Percentiles rank a stretch among this genome's conserved stretches.
These are phyloP conservation scores for Aspergillus haitiensis DNA, from an alignment of 495 filamentous ascomycete species.

Conservation along the genomic window DNA sequence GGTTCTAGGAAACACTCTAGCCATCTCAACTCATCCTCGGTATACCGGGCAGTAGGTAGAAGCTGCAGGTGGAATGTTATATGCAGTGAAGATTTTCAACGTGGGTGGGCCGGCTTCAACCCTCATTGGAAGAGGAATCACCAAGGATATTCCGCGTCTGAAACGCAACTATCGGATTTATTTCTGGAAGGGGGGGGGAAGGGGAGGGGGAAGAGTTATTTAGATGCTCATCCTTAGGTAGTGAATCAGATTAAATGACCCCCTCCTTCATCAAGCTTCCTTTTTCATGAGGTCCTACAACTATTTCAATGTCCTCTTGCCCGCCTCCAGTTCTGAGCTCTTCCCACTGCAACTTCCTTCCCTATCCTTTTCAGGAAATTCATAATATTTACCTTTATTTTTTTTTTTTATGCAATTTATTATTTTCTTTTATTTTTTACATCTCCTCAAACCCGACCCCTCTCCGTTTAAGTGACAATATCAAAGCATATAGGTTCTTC, in stretches of 20 bases:
- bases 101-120: slow-evolving; percentile 2
- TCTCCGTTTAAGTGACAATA: too few species aligned
- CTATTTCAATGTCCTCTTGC: slow-evolving; percentile 13
- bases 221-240: too few species aligned
- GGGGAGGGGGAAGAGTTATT: too few species aligned
- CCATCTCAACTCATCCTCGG: neutral
- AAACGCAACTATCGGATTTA: neutral
- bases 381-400: neutral
- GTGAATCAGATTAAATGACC: too few species aligned
- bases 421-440: too few species aligned
- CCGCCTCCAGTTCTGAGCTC: neutral
- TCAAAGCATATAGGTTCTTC: too few species aligned
- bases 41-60: slow-evolving; percentile 7
- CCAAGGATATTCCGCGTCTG: too few species aligned
- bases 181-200: too few species aligned
- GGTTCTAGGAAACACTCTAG: neutral
- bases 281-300: neutral
- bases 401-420: neutral
- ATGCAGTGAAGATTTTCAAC: neutral
- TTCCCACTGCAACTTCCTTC: slow-evolving; percentile 1
- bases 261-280: neutral
- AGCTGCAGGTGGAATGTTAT: neutral
- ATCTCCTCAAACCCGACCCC: neutral
- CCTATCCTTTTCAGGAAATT: neutral
- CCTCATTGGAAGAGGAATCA: slow-evolving; percentile 13